Evolutionary conservation across 1,284 basidiomycete genomes (phyloP).

Genomic region (Grifola frondosa): DNA sequence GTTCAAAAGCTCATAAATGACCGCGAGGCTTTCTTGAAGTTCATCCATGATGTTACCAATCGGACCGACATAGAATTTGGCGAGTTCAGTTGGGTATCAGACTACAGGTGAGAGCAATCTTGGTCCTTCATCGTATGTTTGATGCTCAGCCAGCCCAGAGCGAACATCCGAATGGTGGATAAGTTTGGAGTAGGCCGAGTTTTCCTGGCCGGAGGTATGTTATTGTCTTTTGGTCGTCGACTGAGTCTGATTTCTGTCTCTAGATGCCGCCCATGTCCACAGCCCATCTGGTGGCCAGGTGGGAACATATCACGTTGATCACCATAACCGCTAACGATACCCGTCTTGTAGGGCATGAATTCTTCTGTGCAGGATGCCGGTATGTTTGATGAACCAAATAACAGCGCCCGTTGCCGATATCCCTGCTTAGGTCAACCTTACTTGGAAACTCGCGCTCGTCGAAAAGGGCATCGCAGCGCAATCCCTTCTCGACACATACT

Average conservation of each 20-base stretch:
- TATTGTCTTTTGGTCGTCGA: too few species aligned
- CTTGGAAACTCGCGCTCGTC: conserved; percentile 28
- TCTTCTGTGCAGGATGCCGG: conserved; percentile 6
- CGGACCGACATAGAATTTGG: conserved; percentile 14
- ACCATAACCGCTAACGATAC: too few species aligned
- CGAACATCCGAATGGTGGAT: conserved; percentile 34
- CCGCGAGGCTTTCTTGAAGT: conserved; percentile 13
- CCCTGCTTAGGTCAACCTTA: conserved; percentile 28
- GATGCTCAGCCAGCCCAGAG: conserved; percentile 22
- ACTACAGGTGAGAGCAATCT: conserved; percentile 20
- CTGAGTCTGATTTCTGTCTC: background rate
- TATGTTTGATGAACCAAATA: background rate
- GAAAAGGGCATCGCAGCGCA: conserved; percentile 18
- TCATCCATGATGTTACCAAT: conserved; percentile 16
- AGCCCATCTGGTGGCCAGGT: conserved; percentile 29
- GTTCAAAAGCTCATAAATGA: conserved; percentile 18
- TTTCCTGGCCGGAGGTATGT: conserved; percentile 35
- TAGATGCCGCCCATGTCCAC: conserved; percentile 31
- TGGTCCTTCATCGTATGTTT: background rate
- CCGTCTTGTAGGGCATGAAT: conserved; percentile 9
- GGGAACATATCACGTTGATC: too few species aligned
- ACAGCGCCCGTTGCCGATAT: too few species aligned
- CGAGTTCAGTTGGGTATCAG: conserved; percentile 9
- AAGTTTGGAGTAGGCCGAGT: conserved; percentile 29
- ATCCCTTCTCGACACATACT: conserved; percentile 24